Conservation (phyloP, 371 early-diverging fungal genomes). For the Enterospora canceri region DNA sequence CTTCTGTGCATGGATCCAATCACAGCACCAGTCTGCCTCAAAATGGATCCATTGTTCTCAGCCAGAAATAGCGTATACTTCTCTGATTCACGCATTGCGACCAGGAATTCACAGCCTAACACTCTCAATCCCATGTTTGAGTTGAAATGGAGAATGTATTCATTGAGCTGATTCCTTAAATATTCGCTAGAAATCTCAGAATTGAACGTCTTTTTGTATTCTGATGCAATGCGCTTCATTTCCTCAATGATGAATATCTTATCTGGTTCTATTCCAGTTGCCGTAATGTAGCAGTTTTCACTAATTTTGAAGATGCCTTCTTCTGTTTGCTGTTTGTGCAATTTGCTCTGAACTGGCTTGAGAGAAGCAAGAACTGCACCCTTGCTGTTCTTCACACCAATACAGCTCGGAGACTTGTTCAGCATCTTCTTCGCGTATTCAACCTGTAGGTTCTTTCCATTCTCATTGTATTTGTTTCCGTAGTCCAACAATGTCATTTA, state of each 20-base stretch:
- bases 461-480: constrained; percentile 94
- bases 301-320: constrained; percentile 75
- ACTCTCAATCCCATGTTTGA: constrained; percentile 34
- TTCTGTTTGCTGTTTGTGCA: constrained; percentile 73
- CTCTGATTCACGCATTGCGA: not conserved
- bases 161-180: constrained; percentile 21
- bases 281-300: constrained; percentile 80
- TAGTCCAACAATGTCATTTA: constrained; percentile 58
- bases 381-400: constrained; percentile 90
- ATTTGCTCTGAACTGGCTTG: constrained; percentile 76
- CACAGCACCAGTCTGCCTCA: constrained; percentile 39
- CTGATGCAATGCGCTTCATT: constrained; percentile 13
- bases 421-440: constrained; percentile 92
- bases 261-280: constrained; percentile 85
- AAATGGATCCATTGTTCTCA: constrained; percentile 41
- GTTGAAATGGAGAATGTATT: constrained; percentile 40
- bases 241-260: not conserved
- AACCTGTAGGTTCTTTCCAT: constrained; percentile 94
- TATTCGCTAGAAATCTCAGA: constrained; percentile 15
- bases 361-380: constrained; percentile 92
- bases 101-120: constrained; percentile 52
- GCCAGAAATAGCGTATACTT: constrained; percentile 31
- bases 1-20: constrained; percentile 51
- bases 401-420: constrained; percentile 75
- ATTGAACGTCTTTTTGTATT: constrained; percentile 14